A percentile compares a stretch with the other conserved stretches of the same genome.
phyloP scores from a whole-genome alignment of 768 basidiomycete species.

The Hygrophorus pudorinus region DNA sequence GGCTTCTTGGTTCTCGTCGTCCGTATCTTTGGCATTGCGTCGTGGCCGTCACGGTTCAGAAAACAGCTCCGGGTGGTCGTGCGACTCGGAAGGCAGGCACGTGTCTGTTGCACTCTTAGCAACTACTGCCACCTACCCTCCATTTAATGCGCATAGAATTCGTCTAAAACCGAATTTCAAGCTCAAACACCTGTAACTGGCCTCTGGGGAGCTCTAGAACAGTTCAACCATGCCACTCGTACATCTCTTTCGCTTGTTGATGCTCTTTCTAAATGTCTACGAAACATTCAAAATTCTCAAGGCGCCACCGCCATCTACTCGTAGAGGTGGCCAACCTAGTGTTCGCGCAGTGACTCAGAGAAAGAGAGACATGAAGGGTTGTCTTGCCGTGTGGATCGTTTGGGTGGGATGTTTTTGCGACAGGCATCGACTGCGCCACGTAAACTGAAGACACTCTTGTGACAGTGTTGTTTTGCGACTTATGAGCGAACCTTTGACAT shows the following conservation, averaged over 20 bases:
- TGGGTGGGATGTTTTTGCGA: constrained; percentile 44
- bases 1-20: constrained; percentile 90
- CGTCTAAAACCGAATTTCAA: too few relatives aligned
- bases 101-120: too few relatives aligned
- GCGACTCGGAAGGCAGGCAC: too few relatives aligned
- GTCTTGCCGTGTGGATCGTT: constrained; percentile 75
- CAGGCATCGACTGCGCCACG: neutral
- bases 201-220: neutral
- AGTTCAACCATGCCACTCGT: constrained; percentile 49
- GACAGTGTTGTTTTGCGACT: constrained; percentile 55
- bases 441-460: neutral
- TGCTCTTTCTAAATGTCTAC: constrained; percentile 73
- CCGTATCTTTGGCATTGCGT: constrained; percentile 82
- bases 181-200: neutral
- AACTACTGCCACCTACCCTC: too few relatives aligned
- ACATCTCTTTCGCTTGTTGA: constrained; percentile 54
- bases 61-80: neutral
- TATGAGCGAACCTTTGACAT: constrained; percentile 62
- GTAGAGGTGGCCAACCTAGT: constrained; percentile 54
- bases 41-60: constrained; percentile 3
- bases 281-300: constrained; percentile 82
- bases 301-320: constrained; percentile 41
- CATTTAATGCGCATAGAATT: too few relatives aligned
- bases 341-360: constrained; percentile 59
- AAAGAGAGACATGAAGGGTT: constrained; percentile 81